Evolutionary conservation across 2,329 filamentous ascomycete genomes (phyloP), one percentile per base, ranked within the genome.

Genomic region (Penicillium sp.): DNA sequence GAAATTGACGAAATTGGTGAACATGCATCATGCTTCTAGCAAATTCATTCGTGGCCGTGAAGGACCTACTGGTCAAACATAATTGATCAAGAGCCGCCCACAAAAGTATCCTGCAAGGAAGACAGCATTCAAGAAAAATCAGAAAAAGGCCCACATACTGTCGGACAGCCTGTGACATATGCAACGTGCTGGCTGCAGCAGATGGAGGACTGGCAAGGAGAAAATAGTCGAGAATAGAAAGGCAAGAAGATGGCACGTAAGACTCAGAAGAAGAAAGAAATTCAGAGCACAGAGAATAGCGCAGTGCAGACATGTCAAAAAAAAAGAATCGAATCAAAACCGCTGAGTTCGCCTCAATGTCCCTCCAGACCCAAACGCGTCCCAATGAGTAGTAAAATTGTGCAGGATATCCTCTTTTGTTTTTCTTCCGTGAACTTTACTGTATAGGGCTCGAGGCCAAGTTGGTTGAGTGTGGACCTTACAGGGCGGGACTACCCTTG

Each of bases 281-380:
- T 32, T 32, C 29, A 32, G 4, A 32, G 29, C 43, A 46, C 46
- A 52, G 39, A 52, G 36, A n/a, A 32, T 32, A 32, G 29, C 8
- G 29, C 29, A 32, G 34, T 35, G 41, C 13, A 38, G 40, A 39
- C 34, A 33, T 34, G 27, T 42, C 37, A 45, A 39, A 43, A 44
- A 35, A 42, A 39, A 41, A 48, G 51, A 64, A 57, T 51, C 56
- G 66, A 59, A 66, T 51, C 53, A 58, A 54, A 57, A 56, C 57
- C 60, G 66, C 63, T 67, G 56, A 64, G 61, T 68, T 68, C 65
- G 65, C 65, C 66, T 61, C 59, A 61, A 68, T 66, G 49, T 50
- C 55, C 57, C 54, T 51, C 56, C 55, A 59, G 58, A 63, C 55
- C 65, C 65, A 63, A 69, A 64, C 63, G 63, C 59, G 61, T 66